Conservation (phyloP, 345 rosid species). For the Bretschneidera sinensis region DNA sequence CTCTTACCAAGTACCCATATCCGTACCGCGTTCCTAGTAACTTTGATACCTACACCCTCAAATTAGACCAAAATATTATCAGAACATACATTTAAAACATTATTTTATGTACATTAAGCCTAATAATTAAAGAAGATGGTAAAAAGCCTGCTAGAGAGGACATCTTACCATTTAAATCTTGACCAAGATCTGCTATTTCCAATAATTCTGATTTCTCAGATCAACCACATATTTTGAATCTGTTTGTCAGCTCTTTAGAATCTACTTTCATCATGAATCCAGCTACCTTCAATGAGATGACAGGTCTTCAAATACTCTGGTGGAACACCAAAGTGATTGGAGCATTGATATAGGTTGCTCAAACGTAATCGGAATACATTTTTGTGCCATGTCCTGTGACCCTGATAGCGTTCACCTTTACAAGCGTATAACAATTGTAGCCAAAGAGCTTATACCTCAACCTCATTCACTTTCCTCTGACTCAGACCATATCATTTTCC, state of each 20-base stretch:
- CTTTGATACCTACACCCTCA: no score
- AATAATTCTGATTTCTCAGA: no score
- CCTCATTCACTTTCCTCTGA: conserved; percentile 34
- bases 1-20: no score
- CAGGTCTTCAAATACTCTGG: conserved; percentile 1
- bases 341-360: background rate
- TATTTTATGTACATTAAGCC: no score
- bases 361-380: no score
- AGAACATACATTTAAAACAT: no score
- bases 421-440: background rate
- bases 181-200: no score
- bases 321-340: background rate
- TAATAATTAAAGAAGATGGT: no score
- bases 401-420: background rate
- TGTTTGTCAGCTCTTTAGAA: background rate
- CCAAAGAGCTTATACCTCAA: background rate
- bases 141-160: background rate
- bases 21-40: no score
- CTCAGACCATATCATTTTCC: conserved; percentile 53
- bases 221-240: background rate
- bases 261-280: background rate
- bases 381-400: no score
- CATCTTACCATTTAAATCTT: background rate
- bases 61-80: no score
- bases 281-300: background rate